Evolutionary conservation across 108 stramenopile species (phyloP).

Genomic region (Heterococcus sp.): DNA sequence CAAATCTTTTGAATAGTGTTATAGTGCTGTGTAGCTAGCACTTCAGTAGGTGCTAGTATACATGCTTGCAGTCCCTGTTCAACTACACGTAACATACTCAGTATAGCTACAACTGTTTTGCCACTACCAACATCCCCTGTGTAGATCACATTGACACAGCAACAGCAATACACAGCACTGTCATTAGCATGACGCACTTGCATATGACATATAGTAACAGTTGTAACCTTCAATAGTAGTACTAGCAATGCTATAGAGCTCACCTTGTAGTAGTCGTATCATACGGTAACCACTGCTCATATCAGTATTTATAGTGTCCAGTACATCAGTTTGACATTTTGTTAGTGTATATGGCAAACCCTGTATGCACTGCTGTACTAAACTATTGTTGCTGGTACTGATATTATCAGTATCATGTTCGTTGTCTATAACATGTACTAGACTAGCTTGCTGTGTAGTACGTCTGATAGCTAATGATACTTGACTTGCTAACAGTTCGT

Average conservation of each 20-base stretch:
- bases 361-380: constrained; percentile 6
- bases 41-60: constrained; percentile 82
- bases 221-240: too few species aligned
- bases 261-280: constrained; percentile 38
- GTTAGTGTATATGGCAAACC: constrained; percentile 32
- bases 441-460: too few species aligned
- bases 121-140: constrained; percentile 98
- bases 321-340: constrained; percentile 6
- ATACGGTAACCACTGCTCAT: constrained; percentile 24
- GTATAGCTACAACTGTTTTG: constrained; percentile 88
- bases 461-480: constrained; percentile 15
- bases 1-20: constrained; percentile 46
- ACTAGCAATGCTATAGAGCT: too few species aligned
- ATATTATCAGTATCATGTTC: not conserved
- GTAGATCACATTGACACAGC: too few species aligned
- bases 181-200: too few species aligned
- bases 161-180: too few species aligned
- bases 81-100: constrained; percentile 74
- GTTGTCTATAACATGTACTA: too few species aligned
- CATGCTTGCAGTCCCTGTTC: constrained; percentile 79
- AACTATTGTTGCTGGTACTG: too few species aligned
- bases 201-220: too few species aligned
- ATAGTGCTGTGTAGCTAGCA: constrained; percentile 84
- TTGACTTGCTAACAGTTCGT: constrained; percentile 43
- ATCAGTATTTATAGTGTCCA: constrained; percentile 22